These are phyloP conservation scores for Collybia sordida DNA, from an alignment of 768 basidiomycete genomes.

Conservation along the genomic window DNA sequence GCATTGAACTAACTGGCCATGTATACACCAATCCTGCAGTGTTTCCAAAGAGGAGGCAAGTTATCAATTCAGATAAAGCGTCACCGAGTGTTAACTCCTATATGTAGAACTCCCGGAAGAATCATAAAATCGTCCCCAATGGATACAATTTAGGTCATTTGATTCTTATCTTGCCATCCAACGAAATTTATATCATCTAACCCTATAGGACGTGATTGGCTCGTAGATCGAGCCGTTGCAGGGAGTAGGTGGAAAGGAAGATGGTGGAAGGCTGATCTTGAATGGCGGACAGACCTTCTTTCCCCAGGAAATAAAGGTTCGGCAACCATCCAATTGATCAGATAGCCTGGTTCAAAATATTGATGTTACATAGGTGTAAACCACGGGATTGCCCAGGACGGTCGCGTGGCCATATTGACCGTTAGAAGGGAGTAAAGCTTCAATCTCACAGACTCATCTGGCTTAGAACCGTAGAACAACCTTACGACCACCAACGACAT, in stretches of 20 bases:
- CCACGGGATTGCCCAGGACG: slow-evolving; percentile 81
- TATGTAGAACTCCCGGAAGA: slow-evolving; percentile 53
- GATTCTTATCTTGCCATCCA: not conserved
- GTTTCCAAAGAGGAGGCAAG: slow-evolving; percentile 71
- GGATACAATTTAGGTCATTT: slow-evolving; percentile 66
- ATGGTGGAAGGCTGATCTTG: slow-evolving; percentile 77
- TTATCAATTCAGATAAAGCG: too few relatives aligned
- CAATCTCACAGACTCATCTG: too few relatives aligned
- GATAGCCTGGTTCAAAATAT: not conserved
- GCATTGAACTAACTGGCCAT: not conserved
- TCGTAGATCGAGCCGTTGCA: slow-evolving; percentile 64
- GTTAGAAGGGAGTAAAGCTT: slow-evolving; percentile 30
- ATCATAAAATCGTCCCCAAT: slow-evolving; percentile 73
- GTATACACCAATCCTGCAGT: slow-evolving; percentile 28
- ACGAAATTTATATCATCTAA: not conserved
- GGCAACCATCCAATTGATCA: slow-evolving; percentile 7
- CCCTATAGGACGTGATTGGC: slow-evolving; percentile 63
- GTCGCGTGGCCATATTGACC: slow-evolving; percentile 76
- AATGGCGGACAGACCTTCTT: slow-evolving; percentile 72
- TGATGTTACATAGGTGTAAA: slow-evolving; percentile 57
- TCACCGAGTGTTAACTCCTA: too few relatives aligned
- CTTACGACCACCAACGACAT: not conserved
- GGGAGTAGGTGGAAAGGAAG: slow-evolving; percentile 63
- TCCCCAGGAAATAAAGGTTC: slow-evolving; percentile 67
- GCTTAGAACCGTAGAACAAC: not conserved